Conservation (phyloP, 257 asterid species). For the Jacaranda mimosifolia region DNA sequence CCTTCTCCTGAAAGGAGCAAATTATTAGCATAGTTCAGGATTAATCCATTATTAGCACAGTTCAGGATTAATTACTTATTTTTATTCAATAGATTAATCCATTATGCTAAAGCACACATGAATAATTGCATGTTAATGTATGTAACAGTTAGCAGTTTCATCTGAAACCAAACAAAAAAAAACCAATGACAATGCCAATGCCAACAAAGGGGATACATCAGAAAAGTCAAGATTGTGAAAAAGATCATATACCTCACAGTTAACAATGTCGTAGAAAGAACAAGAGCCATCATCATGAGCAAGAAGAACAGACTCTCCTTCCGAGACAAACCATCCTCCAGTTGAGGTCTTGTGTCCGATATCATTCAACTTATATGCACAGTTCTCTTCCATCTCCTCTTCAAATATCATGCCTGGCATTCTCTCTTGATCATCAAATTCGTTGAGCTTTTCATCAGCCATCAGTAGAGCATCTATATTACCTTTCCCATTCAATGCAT, state of each 20-base stretch:
- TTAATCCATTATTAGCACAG: neutral
- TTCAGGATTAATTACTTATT: neutral
- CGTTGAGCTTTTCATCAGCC: constrained; percentile 72
- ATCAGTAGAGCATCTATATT: constrained; percentile 53
- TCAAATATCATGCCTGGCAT: constrained; percentile 56
- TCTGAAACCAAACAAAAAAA: neutral
- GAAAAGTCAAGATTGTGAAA: constrained; percentile 4
- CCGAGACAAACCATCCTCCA: constrained; percentile 94
- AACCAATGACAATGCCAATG: neutral
- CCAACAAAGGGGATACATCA: neutral
- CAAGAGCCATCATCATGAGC: constrained; percentile 89
- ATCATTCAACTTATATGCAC: constrained; percentile 49
- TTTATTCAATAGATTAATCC: neutral
- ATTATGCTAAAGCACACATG: neutral
- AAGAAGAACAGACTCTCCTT: constrained; percentile 85
- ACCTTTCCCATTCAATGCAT: constrained; percentile 40
- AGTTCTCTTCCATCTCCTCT: constrained; percentile 62
- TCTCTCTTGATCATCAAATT: constrained; percentile 67
- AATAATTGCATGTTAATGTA: no score
- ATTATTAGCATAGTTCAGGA: neutral
- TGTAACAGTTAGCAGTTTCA: neutral
- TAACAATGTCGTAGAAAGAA: constrained; percentile 74
- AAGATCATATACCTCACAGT: constrained; percentile 65
- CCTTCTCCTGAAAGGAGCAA: constrained; percentile 62
- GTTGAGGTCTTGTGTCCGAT: constrained; percentile 77